Conservation (phyloP, 1,284 basidiomycete genomes). For the Peniophora sp. region DNA sequence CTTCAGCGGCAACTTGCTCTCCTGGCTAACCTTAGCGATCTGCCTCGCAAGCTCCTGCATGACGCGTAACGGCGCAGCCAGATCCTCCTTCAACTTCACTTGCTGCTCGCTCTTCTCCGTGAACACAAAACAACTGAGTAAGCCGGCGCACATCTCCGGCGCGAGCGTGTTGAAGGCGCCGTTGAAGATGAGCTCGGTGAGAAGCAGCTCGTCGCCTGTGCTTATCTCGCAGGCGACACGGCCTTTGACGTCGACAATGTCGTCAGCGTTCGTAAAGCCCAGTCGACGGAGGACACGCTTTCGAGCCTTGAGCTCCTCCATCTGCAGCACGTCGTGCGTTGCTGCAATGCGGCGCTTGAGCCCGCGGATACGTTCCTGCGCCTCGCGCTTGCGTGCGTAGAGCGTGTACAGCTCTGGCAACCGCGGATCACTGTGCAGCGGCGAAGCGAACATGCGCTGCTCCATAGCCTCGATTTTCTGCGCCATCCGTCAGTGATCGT, state of each 20-base stretch:
- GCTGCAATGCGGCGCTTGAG: conserved; percentile 82
- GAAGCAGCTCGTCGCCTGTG: conserved; percentile 91
- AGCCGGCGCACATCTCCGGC: conserved; percentile 89
- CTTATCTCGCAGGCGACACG: conserved; percentile 98
- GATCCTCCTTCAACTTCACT: conserved; percentile 85
- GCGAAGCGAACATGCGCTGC: conserved; percentile 68
- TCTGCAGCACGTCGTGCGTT: conserved; percentile 89
- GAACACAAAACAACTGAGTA: conserved; percentile 96
- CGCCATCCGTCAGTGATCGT: not conserved
- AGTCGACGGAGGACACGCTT: conserved; percentile 91
- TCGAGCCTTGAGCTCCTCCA: conserved; percentile 94
- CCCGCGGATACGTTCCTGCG: conserved; percentile 62
- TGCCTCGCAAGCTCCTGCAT: conserved; percentile 94
- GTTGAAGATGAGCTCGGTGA: conserved; percentile 98
- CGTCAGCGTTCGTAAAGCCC: conserved; percentile 83
- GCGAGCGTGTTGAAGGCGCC: conserved; percentile 88
- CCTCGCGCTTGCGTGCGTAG: conserved; percentile 74
- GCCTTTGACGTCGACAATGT: conserved; percentile 98
- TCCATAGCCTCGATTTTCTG: conserved; percentile 91
- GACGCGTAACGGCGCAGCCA: conserved; percentile 84
- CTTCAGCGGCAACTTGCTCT: conserved; percentile 82
- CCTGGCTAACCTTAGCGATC: conserved; percentile 94
- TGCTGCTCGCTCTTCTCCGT: conserved; percentile 93
- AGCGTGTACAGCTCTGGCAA: conserved; percentile 75
- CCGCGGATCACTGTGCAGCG: conserved; percentile 67